Percentiles rank a stretch among this genome's conserved stretches.
Evolutionary conservation across 176 grass and related monocot genomes (phyloP).

Genomic region (Carex pumila): DNA sequence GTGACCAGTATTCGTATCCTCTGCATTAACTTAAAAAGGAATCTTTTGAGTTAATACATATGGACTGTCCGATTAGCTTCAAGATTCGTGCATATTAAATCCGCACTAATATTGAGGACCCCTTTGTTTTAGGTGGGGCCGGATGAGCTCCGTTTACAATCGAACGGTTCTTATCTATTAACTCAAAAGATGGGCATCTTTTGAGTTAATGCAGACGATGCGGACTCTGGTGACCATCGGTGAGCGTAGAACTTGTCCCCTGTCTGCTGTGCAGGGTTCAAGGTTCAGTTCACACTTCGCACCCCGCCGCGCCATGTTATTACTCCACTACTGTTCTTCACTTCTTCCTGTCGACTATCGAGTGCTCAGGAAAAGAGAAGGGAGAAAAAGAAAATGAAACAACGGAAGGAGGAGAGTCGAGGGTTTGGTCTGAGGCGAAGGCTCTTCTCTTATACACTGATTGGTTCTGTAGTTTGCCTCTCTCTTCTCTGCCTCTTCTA

Average conservation of each 20-base stretch:
- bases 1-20: too few species aligned
- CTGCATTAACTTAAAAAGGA: too few species aligned
- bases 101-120: too few species aligned
- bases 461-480: constrained; percentile 35
- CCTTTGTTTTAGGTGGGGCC: too few species aligned
- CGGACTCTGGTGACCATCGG: background rate
- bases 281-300: background rate
- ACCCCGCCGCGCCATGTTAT: background rate
- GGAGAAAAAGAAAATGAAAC: constrained; percentile 23
- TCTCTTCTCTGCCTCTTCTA: constrained; percentile 80
- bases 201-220: too few species aligned
- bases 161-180: too few species aligned
- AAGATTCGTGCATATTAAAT: too few species aligned
- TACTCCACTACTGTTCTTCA: background rate
- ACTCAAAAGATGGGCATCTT: too few species aligned
- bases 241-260: background rate
- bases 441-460: constrained; percentile 48
- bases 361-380: background rate
- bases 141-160: too few species aligned
- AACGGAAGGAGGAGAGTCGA: background rate
- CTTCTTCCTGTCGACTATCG: background rate
- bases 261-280: background rate
- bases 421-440: constrained; percentile 16
- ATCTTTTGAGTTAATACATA: too few species aligned
- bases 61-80: too few species aligned